A percentile compares a stretch with the other conserved stretches of the same genome.
phyloP scores from a whole-genome alignment of 192 early-diverging fungal genomes.

The Coemansia nantahalensis region DNA sequence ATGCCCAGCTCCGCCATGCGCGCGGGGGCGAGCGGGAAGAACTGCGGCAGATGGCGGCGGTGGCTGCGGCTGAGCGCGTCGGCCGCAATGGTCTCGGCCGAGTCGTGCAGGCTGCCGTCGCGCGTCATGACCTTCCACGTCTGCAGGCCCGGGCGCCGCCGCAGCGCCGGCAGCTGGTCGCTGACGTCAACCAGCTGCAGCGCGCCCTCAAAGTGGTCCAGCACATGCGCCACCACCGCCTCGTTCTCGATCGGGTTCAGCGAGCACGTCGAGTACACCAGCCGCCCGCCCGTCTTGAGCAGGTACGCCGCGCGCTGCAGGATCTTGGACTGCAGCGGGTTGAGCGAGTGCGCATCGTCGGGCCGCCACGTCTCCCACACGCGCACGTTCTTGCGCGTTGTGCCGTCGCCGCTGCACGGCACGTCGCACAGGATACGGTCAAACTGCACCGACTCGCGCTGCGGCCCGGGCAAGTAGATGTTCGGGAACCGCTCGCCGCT shows the following conservation, averaged over 20 bases:
- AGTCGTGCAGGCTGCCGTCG: conserved; percentile 59
- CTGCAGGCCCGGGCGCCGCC: conserved; percentile 74
- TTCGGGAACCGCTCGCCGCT: conserved; percentile 86
- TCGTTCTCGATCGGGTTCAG: conserved; percentile 99
- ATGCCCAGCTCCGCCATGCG: conserved; percentile 61
- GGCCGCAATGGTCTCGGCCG: conserved; percentile 44
- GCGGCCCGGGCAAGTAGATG: conserved; percentile 41
- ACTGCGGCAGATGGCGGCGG: conserved; percentile 54
- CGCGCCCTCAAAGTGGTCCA: conserved; percentile 65
- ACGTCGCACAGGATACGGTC: conserved; percentile 97
- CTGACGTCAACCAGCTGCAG: conserved; percentile 88
- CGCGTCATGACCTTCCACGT: conserved; percentile 88
- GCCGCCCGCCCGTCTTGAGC: conserved; percentile 82
- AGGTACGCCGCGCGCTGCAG: conserved; percentile 83
- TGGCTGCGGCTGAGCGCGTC: conserved; percentile 27
- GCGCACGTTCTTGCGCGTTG: conserved; percentile 90
- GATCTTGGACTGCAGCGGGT: conserved; percentile 84
- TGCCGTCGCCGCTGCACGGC: conserved; percentile 98
- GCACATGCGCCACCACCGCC: conserved; percentile 85
- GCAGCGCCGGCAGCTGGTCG: conserved; percentile 71
- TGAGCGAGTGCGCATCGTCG: conserved; percentile 74
- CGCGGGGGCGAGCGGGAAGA: conserved; percentile 59
- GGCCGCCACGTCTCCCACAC: conserved; percentile 89
- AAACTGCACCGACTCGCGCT: conserved; percentile 70
- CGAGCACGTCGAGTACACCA: conserved; percentile 98